Percentiles rank a stretch among this genome's conserved stretches.
phyloP scores from a whole-genome alignment of 257 asterid species.

The Parsonsia alboflavescens region DNA sequence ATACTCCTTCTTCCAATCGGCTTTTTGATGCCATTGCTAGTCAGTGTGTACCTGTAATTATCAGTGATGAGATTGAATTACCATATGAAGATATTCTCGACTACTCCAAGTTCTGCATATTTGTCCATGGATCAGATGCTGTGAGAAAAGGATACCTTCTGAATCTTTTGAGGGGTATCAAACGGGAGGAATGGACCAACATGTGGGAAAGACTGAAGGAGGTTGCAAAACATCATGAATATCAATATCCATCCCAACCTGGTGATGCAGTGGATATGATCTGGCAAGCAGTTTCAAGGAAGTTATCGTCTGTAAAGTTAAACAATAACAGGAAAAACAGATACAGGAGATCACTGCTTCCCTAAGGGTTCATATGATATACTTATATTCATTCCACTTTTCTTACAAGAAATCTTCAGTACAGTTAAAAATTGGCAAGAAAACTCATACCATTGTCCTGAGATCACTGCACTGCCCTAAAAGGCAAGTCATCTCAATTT shows the following conservation, averaged over 20 bases:
- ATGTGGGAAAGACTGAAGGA: slow-evolving; percentile 70
- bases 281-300: slow-evolving; percentile 67
- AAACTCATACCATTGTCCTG: slow-evolving; percentile 11
- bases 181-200: slow-evolving; percentile 48
- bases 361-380: slow-evolving; percentile 1
- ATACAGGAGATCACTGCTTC: slow-evolving; percentile 41
- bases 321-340: slow-evolving; percentile 50
- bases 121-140: slow-evolving; percentile 54
- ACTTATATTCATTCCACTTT: background rate
- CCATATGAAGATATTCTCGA: slow-evolving; percentile 74
- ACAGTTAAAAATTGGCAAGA: slow-evolving; percentile 34
- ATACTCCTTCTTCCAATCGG: slow-evolving; percentile 87
- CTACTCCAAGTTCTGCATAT: slow-evolving; percentile 66
- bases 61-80: slow-evolving; percentile 80
- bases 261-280: slow-evolving; percentile 89
- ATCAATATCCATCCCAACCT: slow-evolving; percentile 54
- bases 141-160: slow-evolving; percentile 59
- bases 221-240: slow-evolving; percentile 47
- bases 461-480: slow-evolving; percentile 19
- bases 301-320: slow-evolving; percentile 34
- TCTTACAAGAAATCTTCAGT: slow-evolving; percentile 27
- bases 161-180: slow-evolving; percentile 55
- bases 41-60: slow-evolving; percentile 84
- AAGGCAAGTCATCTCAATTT: slow-evolving; percentile 5
- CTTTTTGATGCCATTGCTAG: slow-evolving; percentile 82